Evolutionary conservation across 306 rosid species (phyloP).

Genomic region (Ormosia emarginata): DNA sequence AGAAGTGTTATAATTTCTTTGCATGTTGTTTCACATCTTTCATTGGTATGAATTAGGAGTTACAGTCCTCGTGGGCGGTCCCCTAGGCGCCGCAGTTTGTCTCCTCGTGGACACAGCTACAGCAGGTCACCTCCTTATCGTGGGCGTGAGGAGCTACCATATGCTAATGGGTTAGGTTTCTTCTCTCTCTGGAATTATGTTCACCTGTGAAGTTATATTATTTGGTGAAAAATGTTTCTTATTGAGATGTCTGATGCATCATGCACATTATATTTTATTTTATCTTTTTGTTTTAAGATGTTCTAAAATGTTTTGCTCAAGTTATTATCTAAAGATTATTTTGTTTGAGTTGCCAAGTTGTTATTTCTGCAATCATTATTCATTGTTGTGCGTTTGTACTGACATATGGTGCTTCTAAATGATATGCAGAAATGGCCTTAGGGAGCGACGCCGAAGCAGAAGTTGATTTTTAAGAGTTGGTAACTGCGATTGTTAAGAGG

Average conservation of each 20-base stretch:
- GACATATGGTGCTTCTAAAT: conserved; percentile 14
- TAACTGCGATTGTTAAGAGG: conserved; percentile 37
- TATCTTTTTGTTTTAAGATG: not conserved
- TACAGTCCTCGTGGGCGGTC: conserved; percentile 91
- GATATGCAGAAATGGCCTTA: conserved; percentile 76
- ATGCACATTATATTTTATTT: not conserved
- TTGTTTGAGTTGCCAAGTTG: not conserved
- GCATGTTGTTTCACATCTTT: conserved; percentile 10
- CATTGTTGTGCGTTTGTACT: not conserved
- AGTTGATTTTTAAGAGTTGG: conserved; percentile 48
- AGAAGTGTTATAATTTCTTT: not conserved
- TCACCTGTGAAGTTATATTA: not conserved
- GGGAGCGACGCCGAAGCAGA: conserved; percentile 91
- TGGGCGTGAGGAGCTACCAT: conserved; percentile 81
- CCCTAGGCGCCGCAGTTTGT: conserved; percentile 87
- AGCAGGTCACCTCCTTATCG: conserved; percentile 96
- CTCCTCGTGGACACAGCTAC: conserved; percentile 89
- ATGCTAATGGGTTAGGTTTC: conserved; percentile 78
- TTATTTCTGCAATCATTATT: not conserved
- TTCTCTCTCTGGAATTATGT: not conserved
- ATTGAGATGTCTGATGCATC: not conserved
- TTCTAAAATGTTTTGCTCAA: not conserved
- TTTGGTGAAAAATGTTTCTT: not conserved
- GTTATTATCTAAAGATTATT: not conserved
- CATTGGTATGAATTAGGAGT: conserved; percentile 53